Conservation (phyloP, 768 basidiomycete species). For the Boletus reticuloceps region DNA sequence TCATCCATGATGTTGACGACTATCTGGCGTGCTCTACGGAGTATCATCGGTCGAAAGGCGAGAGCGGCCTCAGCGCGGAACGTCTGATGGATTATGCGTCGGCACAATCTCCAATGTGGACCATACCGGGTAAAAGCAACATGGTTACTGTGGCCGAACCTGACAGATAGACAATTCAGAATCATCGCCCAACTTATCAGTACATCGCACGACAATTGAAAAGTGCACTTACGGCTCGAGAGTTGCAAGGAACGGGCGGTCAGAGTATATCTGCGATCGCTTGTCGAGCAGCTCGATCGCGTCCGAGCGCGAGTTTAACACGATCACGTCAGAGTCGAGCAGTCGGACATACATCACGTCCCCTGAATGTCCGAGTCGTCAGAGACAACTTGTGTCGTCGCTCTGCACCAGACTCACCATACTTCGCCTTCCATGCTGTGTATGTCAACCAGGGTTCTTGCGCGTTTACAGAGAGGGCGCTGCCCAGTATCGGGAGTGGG, state of each 20-base stretch:
- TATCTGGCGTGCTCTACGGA: constrained; percentile 1
- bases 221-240: constrained; percentile 1
- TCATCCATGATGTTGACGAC: neutral
- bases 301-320: constrained; percentile 4
- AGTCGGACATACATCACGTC: constrained; percentile 7
- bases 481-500: constrained; percentile 6
- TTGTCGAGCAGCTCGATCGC: constrained; percentile 7
- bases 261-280: constrained; percentile 14
- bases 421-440: constrained; percentile 1
- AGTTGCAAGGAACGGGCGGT: constrained; percentile 7
- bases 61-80: neutral
- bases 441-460: constrained; percentile 5
- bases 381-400: neutral
- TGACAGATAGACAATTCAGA: neutral
- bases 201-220: neutral
- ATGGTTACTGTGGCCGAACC: constrained; percentile 3
- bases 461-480: neutral
- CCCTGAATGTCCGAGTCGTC: neutral
- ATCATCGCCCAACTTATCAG: neutral
- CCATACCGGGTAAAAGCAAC: neutral
- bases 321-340: constrained; percentile 1
- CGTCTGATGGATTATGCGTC: constrained; percentile 12
- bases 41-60: constrained; percentile 4
- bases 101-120: constrained; percentile 1
- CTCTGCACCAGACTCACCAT: neutral